phyloP scores from a whole-genome alignment of 495 filamentous ascomycete genomes.

The Aspergillus bertholletiae region DNA sequence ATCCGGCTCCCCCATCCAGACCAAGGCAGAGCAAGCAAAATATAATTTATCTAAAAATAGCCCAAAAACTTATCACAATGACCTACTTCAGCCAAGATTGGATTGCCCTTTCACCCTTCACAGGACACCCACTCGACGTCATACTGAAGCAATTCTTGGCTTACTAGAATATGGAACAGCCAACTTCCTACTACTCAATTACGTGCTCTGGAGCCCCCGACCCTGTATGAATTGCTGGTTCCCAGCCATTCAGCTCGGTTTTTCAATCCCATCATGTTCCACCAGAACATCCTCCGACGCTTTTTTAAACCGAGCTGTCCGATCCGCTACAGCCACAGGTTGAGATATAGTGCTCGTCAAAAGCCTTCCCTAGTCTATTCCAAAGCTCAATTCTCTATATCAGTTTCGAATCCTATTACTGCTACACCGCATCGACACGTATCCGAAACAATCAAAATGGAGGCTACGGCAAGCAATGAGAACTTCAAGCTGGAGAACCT shows the following conservation, averaged over 20 bases:
- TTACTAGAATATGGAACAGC: no score
- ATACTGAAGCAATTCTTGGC: constrained; percentile 8
- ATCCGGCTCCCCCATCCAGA: no score
- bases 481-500: constrained; percentile 46
- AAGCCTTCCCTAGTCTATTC: not conserved
- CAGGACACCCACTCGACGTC: constrained; percentile 9
- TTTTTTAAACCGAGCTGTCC: not conserved
- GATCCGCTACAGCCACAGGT: not conserved
- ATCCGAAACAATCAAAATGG: constrained; percentile 11
- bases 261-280: not conserved
- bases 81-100: not conserved
- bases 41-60: no score
- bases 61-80: not conserved
- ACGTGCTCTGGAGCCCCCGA: no score
- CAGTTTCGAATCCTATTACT: not conserved
- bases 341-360: not conserved
- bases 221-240: not conserved
- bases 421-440: not conserved
- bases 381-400: not conserved
- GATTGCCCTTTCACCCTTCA: no score
- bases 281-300: not conserved
- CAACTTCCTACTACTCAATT: no score
- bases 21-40: no score
- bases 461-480: constrained; percentile 37
- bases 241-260: not conserved